phyloP scores from a whole-genome alignment of 495 filamentous ascomycete species.

The Jackrogersella multiformis region DNA sequence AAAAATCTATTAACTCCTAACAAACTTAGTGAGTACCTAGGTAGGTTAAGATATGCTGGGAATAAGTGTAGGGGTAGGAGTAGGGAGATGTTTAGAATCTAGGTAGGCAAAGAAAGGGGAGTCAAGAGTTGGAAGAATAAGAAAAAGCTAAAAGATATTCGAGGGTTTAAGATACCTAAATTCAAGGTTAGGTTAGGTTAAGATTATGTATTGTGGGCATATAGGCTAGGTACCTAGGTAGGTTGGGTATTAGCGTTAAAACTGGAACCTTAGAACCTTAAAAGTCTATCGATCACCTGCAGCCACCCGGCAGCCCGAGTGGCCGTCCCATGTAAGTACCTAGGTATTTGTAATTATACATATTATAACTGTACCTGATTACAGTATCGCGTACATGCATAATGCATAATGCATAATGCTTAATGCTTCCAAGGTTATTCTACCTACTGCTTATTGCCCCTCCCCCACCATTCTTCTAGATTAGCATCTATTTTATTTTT shows the following conservation, averaged over 20 bases:
- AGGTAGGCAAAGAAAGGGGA: no score
- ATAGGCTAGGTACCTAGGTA: no score
- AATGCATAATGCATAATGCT: background rate
- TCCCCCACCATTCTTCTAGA: conserved; percentile 22
- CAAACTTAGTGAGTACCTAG: background rate
- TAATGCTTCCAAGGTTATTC: no score
- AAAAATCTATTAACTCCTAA: conserved; percentile 4
- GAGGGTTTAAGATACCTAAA: no score
- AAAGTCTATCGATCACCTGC: background rate
- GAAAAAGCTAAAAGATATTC: no score
- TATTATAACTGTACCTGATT: no score
- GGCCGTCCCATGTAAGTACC: background rate
- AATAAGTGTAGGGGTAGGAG: background rate
- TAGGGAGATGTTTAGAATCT: background rate
- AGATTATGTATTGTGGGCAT: no score
- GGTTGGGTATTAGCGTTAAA: background rate
- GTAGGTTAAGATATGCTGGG: background rate
- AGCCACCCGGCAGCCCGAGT: background rate
- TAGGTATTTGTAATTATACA: background rate
- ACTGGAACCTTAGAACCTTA: background rate
- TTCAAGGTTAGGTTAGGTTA: no score
- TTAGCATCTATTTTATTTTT: background rate
- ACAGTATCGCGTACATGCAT: background rate
- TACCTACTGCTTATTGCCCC: conserved; percentile 29
- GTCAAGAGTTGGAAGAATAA: background rate